phyloP scores from a whole-genome alignment of 148 eudicot genomes.

The Dianthus caryophyllus region DNA sequence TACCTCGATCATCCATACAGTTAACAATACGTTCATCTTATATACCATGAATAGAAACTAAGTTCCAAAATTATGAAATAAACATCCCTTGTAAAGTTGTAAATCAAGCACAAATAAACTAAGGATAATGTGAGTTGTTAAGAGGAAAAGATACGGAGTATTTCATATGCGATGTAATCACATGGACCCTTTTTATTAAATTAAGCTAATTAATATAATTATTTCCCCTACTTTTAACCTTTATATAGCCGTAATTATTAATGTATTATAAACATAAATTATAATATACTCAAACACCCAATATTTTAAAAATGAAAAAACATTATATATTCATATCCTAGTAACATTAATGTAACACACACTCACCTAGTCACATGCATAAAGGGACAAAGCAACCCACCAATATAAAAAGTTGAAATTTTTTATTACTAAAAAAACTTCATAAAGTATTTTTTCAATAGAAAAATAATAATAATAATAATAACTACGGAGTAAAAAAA shows the following conservation, averaged over 20 bases:
- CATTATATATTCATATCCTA: constrained; percentile 3
- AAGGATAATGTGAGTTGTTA: constrained; percentile 13
- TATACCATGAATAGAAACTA: background rate
- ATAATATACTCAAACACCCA: no score
- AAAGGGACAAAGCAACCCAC: constrained; percentile 37
- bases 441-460: background rate
- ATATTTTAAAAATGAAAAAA: constrained; percentile 15
- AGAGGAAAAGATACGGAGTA: background rate
- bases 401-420: constrained; percentile 12
- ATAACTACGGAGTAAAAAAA: no score
- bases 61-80: no score
- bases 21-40: background rate
- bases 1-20: background rate
- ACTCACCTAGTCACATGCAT: constrained; percentile 33
- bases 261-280: background rate
- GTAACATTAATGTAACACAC: constrained; percentile 14
- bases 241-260: constrained; percentile 24
- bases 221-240: constrained; percentile 16
- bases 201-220: constrained; percentile 22
- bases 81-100: background rate
- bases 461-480: background rate
- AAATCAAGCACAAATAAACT: background rate
- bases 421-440: background rate
- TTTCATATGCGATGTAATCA: constrained; percentile 23
- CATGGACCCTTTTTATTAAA: constrained; percentile 33